These are phyloP conservation scores for Podaxis pistillaris DNA, from an alignment of 768 basidiomycete species.

Conservation along the genomic window DNA sequence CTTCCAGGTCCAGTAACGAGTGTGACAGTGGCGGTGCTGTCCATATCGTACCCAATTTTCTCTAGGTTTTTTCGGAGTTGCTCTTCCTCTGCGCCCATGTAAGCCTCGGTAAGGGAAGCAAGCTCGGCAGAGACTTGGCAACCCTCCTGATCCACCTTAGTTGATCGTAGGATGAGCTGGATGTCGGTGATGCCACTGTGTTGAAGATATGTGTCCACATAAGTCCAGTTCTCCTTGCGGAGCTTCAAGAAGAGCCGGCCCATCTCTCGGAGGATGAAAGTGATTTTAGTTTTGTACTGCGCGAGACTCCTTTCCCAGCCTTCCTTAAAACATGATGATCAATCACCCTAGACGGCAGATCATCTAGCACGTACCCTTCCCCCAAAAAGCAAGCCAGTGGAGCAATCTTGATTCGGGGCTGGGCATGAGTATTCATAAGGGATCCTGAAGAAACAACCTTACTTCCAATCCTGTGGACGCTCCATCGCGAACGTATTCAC, in stretches of 20 bases:
- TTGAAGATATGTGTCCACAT: slow-evolving; percentile 3
- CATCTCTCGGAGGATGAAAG: slow-evolving; percentile 10
- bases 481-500: slow-evolving; percentile 30
- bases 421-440: neutral
- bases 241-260: too few species aligned
- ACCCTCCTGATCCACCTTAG: slow-evolving; percentile 8
- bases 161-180: slow-evolving; percentile 19
- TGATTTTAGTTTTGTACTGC: slow-evolving; percentile 17
- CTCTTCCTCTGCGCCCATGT: slow-evolving; percentile 14
- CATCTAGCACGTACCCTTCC: slow-evolving; percentile 14
- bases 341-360: neutral
- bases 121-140: slow-evolving; percentile 8
- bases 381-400: slow-evolving; percentile 27
- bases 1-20: slow-evolving; percentile 18
- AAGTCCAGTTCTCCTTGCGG: too few species aligned
- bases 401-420: slow-evolving; percentile 14
- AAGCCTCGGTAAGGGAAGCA: neutral
- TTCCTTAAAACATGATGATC: neutral
- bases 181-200: neutral
- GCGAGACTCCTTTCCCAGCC: slow-evolving; percentile 19
- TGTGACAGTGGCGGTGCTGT: slow-evolving; percentile 17
- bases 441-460: neutral
- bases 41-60: slow-evolving; percentile 18
- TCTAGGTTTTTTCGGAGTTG: slow-evolving; percentile 16
- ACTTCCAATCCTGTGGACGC: slow-evolving; percentile 30